phyloP scores from a whole-genome alignment of 2,329 filamentous ascomycete species.

The Allantophomopsis cytisporea region DNA sequence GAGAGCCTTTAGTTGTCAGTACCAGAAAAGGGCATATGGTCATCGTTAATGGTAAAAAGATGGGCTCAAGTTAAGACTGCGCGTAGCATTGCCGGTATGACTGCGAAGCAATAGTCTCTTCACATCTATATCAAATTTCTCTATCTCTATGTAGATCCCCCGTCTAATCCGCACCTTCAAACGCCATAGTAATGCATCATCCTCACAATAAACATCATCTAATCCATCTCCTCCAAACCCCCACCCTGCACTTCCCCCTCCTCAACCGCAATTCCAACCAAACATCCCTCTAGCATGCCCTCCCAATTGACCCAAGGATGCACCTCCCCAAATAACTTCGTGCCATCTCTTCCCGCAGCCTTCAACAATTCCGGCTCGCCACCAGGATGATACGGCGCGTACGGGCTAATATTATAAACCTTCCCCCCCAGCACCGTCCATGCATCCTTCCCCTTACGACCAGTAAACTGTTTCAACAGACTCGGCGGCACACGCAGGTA shows the following conservation, averaged over 20 bases:
- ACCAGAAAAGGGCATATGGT: too few relatives aligned
- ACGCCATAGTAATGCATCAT: too few relatives aligned
- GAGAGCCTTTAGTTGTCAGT: too few relatives aligned
- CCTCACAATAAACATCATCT: conserved; percentile 5
- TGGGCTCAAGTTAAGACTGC: too few relatives aligned
- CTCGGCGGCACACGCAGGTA: conserved; percentile 69
- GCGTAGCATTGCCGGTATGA: too few relatives aligned
- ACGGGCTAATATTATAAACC: conserved; percentile 90
- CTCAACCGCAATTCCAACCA: conserved; percentile 49
- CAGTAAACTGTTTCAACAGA: conserved; percentile 65
- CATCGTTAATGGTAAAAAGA: too few relatives aligned
- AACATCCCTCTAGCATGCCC: conserved; percentile 49
- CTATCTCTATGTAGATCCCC: too few relatives aligned
- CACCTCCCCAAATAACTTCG: conserved; percentile 49
- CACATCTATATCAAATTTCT: too few relatives aligned
- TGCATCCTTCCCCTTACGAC: conserved; percentile 71
- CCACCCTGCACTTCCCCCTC: conserved; percentile 27
- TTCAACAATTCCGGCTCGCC: conserved; percentile 61
- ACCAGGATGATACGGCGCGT: conserved; percentile 82
- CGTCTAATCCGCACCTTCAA: too few relatives aligned
- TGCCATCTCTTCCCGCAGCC: conserved; percentile 47
- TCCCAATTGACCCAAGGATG: conserved; percentile 65
- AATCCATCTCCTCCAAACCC: conserved; percentile 50
- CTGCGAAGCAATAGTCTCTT: too few relatives aligned
- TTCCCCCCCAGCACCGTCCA: conserved; percentile 85